Evolutionary conservation across 208 protist genomes (phyloP), one percentile per base, ranked within the genome.

Genomic region (Acanthamoeba divionensis): DNA sequence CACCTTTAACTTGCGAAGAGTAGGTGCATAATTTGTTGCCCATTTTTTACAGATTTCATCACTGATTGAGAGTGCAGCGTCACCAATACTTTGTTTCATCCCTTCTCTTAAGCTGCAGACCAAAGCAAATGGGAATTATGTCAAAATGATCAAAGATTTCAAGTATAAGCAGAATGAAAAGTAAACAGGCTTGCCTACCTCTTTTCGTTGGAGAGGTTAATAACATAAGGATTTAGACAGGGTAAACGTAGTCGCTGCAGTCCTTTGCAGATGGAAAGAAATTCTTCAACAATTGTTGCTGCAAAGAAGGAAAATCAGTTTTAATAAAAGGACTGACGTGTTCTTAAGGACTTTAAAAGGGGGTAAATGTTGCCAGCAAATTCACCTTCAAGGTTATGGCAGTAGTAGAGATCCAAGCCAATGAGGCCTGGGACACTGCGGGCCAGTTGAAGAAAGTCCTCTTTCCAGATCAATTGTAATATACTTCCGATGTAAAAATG

Each of bases 321-420:
- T 13, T 12, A 24, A 48, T 79, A 10, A 26, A 5, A 21, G 26
- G 21, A 38, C 31, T 10, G 21, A 7, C 36, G 44, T 0, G 38
- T n/a, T n/a, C 7, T 13, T 4, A 38, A 31, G n/a, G n/a, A n/a
- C n/a, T n/a, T n/a, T n/a, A 50, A 54, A 26, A 71, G 26, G 62
- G 13, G 5, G 2, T 79, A 52, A 41, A n/a, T n/a, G n/a, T n/a
- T 60, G 18, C 36, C 36, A 41, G 36, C 36, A 6, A 6, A 41
- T 41, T 63, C 55, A 29, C 55, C 55, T 24, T 24, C 26, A 63
- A 87, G 36, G 55, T 87, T 87, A 31, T 87, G 50, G 13, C 44
- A 45, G 21, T 87, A 87, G 41, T 87, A 87, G 26, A 87, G 55
- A 26, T 87, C 77, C n/a, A 87, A 41, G 15, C 36, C 52, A 10